Evolutionary conservation across 305 asterid genomes (phyloP).

Genomic region (Solanum aculeatissimum): DNA sequence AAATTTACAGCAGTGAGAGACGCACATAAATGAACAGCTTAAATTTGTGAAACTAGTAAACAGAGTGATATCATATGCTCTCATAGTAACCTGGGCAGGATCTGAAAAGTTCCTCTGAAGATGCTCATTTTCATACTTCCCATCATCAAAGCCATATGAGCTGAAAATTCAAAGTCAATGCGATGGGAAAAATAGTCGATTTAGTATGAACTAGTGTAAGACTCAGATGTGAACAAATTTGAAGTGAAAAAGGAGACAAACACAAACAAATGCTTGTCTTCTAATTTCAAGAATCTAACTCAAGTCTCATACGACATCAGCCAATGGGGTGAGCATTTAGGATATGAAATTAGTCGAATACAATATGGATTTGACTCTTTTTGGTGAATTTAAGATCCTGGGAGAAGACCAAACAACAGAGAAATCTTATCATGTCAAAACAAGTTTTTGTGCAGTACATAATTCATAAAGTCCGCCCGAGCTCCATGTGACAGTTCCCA

Average conservation of each 20-base stretch:
- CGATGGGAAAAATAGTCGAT: not conserved
- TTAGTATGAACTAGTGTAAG: not conserved
- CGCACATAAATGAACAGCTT: not conserved
- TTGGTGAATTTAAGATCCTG: not conserved
- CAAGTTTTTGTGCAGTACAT: not conserved
- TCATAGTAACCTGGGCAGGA: not conserved
- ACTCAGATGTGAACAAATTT: not conserved
- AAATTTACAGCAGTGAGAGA: slow-evolving; percentile 14
- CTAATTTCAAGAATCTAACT: not conserved
- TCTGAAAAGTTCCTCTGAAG: not conserved
- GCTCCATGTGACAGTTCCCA: not conserved
- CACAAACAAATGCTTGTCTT: not conserved
- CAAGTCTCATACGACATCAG: not conserved
- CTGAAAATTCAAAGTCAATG: not conserved
- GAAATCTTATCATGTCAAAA: not conserved
- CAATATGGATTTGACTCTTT: not conserved
- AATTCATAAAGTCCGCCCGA: not conserved
- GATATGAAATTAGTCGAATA: not conserved
- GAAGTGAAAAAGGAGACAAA: not conserved
- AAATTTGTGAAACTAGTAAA: not conserved
- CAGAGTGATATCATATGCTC: not conserved
- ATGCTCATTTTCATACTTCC: slow-evolving; percentile 5
- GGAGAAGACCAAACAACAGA: not conserved
- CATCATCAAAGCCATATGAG: slow-evolving; percentile 2
- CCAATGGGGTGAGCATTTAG: not conserved